phyloP scores from a whole-genome alignment of 257 asterid species.

The Penstemon barbatus region DNA sequence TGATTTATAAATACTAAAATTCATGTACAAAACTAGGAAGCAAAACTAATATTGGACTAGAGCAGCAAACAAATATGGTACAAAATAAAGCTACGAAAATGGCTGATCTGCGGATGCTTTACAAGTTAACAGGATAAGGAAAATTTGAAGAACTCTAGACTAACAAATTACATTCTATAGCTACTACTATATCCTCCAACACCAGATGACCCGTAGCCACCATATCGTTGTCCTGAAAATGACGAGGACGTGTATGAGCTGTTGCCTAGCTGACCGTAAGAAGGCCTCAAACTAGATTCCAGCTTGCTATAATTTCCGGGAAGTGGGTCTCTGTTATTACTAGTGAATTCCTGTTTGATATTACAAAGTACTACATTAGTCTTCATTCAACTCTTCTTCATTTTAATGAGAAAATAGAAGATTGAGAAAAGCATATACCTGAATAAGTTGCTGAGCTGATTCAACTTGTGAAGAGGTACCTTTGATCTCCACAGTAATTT shows the following conservation, averaged over 20 bases:
- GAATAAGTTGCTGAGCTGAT: constrained; percentile 80
- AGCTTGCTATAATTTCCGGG: constrained; percentile 39
- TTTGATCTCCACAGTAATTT: constrained; percentile 83
- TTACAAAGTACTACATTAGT: not conserved
- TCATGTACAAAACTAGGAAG: not conserved
- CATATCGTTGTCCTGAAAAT: constrained; percentile 50
- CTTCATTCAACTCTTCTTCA: not conserved
- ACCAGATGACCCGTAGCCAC: constrained; percentile 65
- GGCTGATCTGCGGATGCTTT: constrained; percentile 23
- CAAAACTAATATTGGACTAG: not conserved
- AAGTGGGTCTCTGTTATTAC: constrained; percentile 54
- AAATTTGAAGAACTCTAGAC: not conserved
- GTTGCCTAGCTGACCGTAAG: constrained; percentile 57
- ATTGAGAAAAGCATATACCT: constrained; percentile 37
- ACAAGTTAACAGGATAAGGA: constrained; percentile 13
- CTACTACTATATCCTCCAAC: constrained; percentile 56
- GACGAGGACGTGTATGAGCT: constrained; percentile 56
- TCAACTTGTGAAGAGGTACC: constrained; percentile 85
- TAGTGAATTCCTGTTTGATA: constrained; percentile 61
- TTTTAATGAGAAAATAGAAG: constrained; percentile 5
- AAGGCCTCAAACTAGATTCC: constrained; percentile 55
- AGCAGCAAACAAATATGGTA: constrained; percentile 14
- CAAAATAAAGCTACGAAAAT: constrained; percentile 28
- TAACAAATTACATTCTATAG: constrained; percentile 48
- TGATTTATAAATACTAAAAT: not conserved